Base-by-base conservation (phyloP, 306 rosid species). In the Sesbania bispinosa region DNA sequence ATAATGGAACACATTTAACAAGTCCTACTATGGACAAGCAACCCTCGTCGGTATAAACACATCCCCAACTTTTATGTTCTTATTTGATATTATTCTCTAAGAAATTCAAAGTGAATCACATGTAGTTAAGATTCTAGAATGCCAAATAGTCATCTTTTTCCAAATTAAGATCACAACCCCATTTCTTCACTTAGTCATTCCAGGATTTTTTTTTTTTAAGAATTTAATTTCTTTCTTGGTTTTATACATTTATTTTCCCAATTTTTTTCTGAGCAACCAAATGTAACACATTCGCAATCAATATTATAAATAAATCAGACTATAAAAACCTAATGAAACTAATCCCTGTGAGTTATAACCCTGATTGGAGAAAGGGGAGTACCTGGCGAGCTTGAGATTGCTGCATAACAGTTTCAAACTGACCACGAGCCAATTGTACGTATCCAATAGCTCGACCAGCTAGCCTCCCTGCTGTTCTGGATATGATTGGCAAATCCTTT, bases 331-430 rank as follows among this genome's bases (percentile, higher is more conserved):
- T 46, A 26, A 55, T 36, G 61, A 62, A 75, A 19, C 16, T 29
- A 47, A 63, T 10, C 48, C n/a, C 7, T 41, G 41, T 27, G 43
- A 59, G 18, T 15, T 33, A 59, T 43, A 64, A 39, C 13, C 13
- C 30, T 19, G 53, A 10, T 24, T n/a, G 55, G 20, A 36, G 60
- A 76, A 68, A 45, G 47, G 21, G 8, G 26, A 62, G 67, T 36
- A 88, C 97, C 96, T 88, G 92, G 23, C 87, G 92, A 72, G 92
- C 98, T 79, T 93, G 89, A 21, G 96, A 84, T 67, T 90, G 97
- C 62, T 93, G 89, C 88, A 93, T 80, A 27, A 88, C 88, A 79
- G 81, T 71, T 3, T 88, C 96, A 30, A 93, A 83, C 77, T 88
- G 97, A 6, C 98, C 92, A 16, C 97, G 94, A 80, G 94, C 97